These are phyloP conservation scores for Hibiscus syriacus DNA, from an alignment of 345 rosid genomes.

Conservation along the genomic window DNA sequence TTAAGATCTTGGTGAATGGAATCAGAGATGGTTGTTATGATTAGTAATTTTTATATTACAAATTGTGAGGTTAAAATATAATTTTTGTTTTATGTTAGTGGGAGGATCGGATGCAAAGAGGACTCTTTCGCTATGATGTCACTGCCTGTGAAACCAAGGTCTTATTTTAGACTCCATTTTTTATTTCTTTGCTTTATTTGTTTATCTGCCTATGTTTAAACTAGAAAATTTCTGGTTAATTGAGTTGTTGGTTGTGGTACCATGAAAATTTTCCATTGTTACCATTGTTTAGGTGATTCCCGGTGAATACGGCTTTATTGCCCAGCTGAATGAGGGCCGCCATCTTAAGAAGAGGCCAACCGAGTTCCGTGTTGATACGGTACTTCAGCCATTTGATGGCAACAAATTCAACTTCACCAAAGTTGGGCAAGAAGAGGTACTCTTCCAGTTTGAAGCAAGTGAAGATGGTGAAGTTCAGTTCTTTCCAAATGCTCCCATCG, in stretches of 20 bases:
- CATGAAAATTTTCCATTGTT: not conserved
- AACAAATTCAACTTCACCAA: no score
- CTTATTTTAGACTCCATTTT: not conserved
- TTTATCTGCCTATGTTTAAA: not conserved
- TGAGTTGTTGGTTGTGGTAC: not conserved
- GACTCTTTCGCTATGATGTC: constrained; percentile 93
- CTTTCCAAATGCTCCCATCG: no score
- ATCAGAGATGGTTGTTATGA: not conserved
- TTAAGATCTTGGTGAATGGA: not conserved
- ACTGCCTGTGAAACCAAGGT: constrained; percentile 95
- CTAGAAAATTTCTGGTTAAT: not conserved
- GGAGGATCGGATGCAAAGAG: constrained; percentile 89
- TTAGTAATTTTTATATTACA: not conserved
- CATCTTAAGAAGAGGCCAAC: no score
- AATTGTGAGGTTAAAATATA: not conserved
- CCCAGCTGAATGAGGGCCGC: no score
- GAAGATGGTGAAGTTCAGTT: no score
- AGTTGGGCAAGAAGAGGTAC: no score
- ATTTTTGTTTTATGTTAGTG: constrained; percentile 44
- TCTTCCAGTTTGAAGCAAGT: no score
- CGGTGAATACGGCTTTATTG: no score
- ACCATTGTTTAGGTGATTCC: no score
- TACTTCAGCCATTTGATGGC: no score
- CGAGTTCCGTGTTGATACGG: no score
- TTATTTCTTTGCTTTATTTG: not conserved